Evolutionary conservation across 1,284 basidiomycete species (phyloP), one percentile per base, ranked within the genome.

Genomic region (Ustilago trichophora): DNA sequence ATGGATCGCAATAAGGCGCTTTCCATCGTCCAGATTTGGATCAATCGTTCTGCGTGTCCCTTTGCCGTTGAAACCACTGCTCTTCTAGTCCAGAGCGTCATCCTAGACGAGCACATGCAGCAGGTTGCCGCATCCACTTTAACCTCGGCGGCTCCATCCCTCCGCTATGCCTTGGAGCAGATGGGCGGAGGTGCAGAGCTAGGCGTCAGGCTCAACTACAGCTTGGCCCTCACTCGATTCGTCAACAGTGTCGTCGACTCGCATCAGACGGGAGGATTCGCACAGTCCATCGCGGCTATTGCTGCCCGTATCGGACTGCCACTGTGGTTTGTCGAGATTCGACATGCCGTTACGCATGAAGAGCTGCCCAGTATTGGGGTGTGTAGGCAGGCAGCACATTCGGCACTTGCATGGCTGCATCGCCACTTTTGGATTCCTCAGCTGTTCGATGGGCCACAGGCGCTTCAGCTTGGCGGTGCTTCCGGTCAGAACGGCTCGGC

Each of bases 301-400:
- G 93, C 96, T 1, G 85, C 87, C 3, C 89, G 93, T 63, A 86
- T 98, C 21, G 90, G 90, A 0, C 84, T 98, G 2, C 96, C 96
- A 0, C 83, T 86, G 0, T 93, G 91, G 87, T 85, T 98, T 16
- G 93, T 98, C n/a, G 91, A 97, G 67, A 85, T 98, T 6, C 86
- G 95, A 31, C 95, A 98, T 83, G 90, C 92, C 24, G 91, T 92
- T 9, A 98, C 95, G 2, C 95, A 98, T 78, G 95, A 98, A 77
- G 92, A 96, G 68, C 83, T 98, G 15, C 96, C 95, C 0, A 91
- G 90, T 64, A 84, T 98, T 2, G 87, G 88, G 42, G 83, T 94
- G 7, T 85, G 97, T 10, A 86, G 90, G 49, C 87, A 91, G 49
- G 92, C 89, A 0, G 86, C 90, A 16, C 84, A 85, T 0, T 46